Evolutionary conservation across 208 protist genomes (phyloP).

Genomic region (Trypanosoma lewisi): DNA sequence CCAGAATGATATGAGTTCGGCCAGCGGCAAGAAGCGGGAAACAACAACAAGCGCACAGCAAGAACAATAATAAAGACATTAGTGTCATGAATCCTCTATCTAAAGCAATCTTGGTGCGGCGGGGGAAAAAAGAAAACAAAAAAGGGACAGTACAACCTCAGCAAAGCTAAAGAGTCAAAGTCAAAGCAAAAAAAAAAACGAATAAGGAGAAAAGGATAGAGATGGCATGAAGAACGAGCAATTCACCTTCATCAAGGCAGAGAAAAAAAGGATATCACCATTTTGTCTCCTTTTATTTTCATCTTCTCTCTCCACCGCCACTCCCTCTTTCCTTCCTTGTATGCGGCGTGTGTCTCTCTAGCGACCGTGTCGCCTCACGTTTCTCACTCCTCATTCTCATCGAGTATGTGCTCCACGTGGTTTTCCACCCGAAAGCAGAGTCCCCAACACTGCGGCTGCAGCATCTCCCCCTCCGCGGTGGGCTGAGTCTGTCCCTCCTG

Average conservation of each 20-base stretch:
- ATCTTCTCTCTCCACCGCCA: not conserved
- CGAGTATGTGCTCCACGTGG: slow-evolving; percentile 23
- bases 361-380: not conserved
- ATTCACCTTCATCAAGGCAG: not conserved
- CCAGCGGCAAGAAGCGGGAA: not conserved
- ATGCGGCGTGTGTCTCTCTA: not conserved
- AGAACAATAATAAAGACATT: not conserved
- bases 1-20: slow-evolving; percentile 27
- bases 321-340: not conserved
- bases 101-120: not conserved
- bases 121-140: slow-evolving; percentile 1
- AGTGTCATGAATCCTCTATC: not conserved
- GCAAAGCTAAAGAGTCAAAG: not conserved
- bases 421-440: slow-evolving; percentile 23
- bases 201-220: slow-evolving; percentile 12
- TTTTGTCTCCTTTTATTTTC: not conserved
- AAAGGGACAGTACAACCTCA: not conserved
- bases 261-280: not conserved
- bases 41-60: not conserved
- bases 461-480: not conserved
- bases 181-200: slow-evolving; percentile 11
- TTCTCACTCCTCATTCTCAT: slow-evolving; percentile 22
- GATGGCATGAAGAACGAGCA: not conserved
- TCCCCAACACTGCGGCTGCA: slow-evolving; percentile 13
- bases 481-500: not conserved